These are phyloP conservation scores for Flaveria brownii DNA, from an alignment of 129 eudicot genomes.

Conservation along the genomic window DNA sequence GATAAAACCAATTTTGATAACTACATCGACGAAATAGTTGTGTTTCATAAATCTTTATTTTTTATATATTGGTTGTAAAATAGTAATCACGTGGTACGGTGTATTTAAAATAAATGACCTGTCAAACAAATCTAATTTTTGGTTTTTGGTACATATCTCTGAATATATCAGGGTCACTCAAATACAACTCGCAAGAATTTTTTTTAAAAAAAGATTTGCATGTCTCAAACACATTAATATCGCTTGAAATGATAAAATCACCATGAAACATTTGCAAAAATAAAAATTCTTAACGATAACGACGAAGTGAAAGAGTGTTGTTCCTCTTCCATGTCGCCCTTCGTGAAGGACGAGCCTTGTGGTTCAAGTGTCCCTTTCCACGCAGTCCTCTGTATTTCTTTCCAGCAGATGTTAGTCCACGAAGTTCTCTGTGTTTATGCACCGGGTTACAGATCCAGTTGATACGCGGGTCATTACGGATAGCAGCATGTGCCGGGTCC, in stretches of 20 bases:
- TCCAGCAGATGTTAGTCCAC: slow-evolving; percentile 85
- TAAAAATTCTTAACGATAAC: slow-evolving; percentile 47
- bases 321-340: slow-evolving; percentile 91
- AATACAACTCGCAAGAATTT: slow-evolving; percentile 12
- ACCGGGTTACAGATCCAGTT: slow-evolving; percentile 78
- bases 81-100: no score
- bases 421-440: slow-evolving; percentile 74
- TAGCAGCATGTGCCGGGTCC: slow-evolving; percentile 61
- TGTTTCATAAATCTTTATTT: no score
- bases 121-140: no score
- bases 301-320: slow-evolving; percentile 74
- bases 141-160: neutral
- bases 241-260: neutral
- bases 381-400: slow-evolving; percentile 81
- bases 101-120: no score
- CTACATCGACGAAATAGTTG: no score
- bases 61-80: no score
- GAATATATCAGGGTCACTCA: neutral
- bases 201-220: neutral
- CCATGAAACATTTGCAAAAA: slow-evolving; percentile 16
- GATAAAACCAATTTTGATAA: no score
- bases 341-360: slow-evolving; percentile 71
- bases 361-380: slow-evolving; percentile 74
- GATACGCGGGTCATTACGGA: slow-evolving; percentile 73
- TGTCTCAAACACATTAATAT: slow-evolving; percentile 16